Evolutionary conservation across 257 asterid species (phyloP), one percentile per base, ranked within the genome.

Genomic region (Capsicum pubescens): DNA sequence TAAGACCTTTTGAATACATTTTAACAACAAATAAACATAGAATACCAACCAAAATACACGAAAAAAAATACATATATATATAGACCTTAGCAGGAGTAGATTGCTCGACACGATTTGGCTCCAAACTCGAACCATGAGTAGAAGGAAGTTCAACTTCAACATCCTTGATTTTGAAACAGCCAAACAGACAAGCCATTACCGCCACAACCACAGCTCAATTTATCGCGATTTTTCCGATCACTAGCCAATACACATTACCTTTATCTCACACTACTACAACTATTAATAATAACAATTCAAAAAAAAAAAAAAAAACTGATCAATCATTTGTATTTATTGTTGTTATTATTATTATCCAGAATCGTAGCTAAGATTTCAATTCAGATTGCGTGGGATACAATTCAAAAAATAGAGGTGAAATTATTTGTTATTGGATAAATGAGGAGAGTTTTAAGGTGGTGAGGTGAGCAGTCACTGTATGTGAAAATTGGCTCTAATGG

Each of bases 111-210:
- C 36, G 14, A 61, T 46, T 54, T 46, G 55, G 48, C 3, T 12
- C 15, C 8, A 52, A 67, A 0, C 36, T 1, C 8, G 50, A 64
- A 36, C 42, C 7, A 13, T 16, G n/a, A 63, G 32, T 11, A 60
- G 63, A 1, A 13, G 19, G 71, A 82, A 36, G 32, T 26, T 26
- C 32, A 26, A 26, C 32, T 26, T 26, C 32, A 7, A 7, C 8
- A 21, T 91, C 91, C 81, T 87, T 91, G 81, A 84, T 61, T 5
- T 97, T 92, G 63, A 94, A 91, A 80, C 98, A 94, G 80, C 91
- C 87, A 90, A 94, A 90, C 36, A 93, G 82, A 71, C 97, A 94
- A 61, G 93, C 89, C 97, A 94, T 93, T 8, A 90, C 87, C 9
- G 91, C 94, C 10, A 56, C 44, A 70, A 59, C 56, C 56, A 64